phyloP scores from a whole-genome alignment of 306 rosid genomes.

The Prinsepia uniflora region DNA sequence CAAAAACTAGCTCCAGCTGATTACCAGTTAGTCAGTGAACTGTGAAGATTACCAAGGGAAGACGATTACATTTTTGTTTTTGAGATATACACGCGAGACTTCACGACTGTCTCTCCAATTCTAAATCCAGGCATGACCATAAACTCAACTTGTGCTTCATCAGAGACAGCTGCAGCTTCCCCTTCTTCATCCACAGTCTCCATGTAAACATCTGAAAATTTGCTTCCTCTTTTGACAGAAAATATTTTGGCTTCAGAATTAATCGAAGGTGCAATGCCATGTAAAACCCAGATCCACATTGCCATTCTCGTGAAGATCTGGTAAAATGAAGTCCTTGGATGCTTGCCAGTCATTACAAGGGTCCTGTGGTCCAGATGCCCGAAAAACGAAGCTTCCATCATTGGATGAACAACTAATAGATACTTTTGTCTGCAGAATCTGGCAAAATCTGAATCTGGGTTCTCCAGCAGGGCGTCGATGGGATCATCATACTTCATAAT shows the following conservation, averaged over 20 bases:
- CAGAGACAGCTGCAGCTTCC: conserved; percentile 16
- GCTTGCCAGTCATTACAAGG: conserved; percentile 51
- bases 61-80: conserved; percentile 12
- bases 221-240: conserved; percentile 47
- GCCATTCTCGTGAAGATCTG: conserved; percentile 76
- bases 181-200: conserved; percentile 52
- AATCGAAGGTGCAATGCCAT: conserved; percentile 43
- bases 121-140: conserved; percentile 81
- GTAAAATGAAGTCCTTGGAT: conserved; percentile 80
- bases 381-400: conserved; percentile 66
- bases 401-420: conserved; percentile 57
- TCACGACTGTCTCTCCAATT: conserved; percentile 48
- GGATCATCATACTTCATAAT: conserved; percentile 61
- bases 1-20: conserved; percentile 30
- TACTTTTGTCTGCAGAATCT: conserved; percentile 57
- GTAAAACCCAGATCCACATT: conserved; percentile 73
- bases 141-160: conserved; percentile 51
- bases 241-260: conserved; percentile 54
- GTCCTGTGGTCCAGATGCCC: conserved; percentile 68
- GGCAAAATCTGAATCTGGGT: conserved; percentile 68
- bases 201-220: conserved; percentile 60
- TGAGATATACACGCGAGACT: conserved; percentile 63
- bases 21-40: conserved; percentile 33
- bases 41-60: conserved; percentile 22
- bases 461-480: conserved; percentile 46